Base-by-base conservation (phyloP, 257 asterid genomes). In the Nyctanthes arbortristis region DNA sequence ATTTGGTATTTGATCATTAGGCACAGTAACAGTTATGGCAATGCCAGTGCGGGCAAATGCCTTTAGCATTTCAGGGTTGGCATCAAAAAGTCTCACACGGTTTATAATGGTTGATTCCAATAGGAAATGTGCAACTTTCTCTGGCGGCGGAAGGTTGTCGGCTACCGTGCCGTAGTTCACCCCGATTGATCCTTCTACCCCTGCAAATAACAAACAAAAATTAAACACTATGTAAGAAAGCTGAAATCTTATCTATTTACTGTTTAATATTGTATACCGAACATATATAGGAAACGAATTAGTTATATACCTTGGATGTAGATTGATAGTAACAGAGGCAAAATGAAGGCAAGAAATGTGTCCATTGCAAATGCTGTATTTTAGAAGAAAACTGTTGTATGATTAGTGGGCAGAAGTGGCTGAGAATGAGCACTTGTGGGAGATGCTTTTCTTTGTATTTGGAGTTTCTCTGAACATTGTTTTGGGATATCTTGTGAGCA, bases 1-100 rank as follows among this genome's bases (percentile, higher is more conserved):
- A 5, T 49, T 70, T 1, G 89, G 88, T 71, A 89, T 85, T 67
- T 71, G 80, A 34, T 87, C 80, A 18, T 77, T 82, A 0, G 91
- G 83, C 45, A 85, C 61, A 1, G 88, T 84, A 8, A 87, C 81
- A 0, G 87, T 82, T 64, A 85, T 30, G 63, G 82, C 79, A 3
- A 89, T 81, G 1, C 86, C 85, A 2, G 93, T 84, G 69, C 54
- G 65, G 12, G 93, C 87, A 62, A 90, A 90, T 37, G 95, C 96
- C 29, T 73, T 58, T 3, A 90, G 70, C 69, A 83, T 81, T 74
- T 76, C 70, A 0, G 86, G 87, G 69, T 86, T 70, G 39, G 88
- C 72, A 28, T 86, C 89, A 58, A 84, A 90, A 61, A 90, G 72
- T 29, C 88, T 77, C 12, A 88, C 95, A 0, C 84, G 87, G 36